phyloP scores from a whole-genome alignment of 306 rosid genomes.

The Oxytropis ochrocephala region DNA sequence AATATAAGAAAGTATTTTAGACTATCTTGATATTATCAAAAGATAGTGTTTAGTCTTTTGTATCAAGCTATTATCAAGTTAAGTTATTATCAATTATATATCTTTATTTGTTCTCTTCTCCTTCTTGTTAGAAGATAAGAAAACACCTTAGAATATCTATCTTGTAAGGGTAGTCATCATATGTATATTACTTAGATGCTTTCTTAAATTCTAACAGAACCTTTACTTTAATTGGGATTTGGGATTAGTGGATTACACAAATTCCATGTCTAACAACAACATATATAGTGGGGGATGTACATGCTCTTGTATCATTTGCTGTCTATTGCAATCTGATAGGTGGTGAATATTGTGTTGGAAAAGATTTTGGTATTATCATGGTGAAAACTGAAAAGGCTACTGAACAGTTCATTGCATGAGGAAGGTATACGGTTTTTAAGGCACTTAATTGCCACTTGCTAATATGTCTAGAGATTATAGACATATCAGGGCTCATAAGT shows the following conservation, averaged over 20 bases:
- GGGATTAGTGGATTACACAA: not conserved
- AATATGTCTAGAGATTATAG: conserved; percentile 7
- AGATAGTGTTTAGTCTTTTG: too few relatives aligned
- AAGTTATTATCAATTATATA: too few relatives aligned
- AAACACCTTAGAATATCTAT: too few relatives aligned
- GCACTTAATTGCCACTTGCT: not conserved
- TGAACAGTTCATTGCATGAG: not conserved
- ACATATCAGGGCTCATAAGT: conserved; percentile 5
- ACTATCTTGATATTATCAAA: too few relatives aligned
- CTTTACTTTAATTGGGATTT: not conserved
- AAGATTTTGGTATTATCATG: not conserved
- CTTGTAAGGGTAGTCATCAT: too few relatives aligned
- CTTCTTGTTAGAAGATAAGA: too few relatives aligned
- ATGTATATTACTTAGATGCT: too few relatives aligned
- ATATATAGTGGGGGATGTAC: not conserved
- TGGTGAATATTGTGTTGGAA: not conserved
- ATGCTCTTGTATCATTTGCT: not conserved
- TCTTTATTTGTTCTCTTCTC: too few relatives aligned
- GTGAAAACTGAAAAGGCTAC: conserved; percentile 17
- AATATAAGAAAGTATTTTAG: too few relatives aligned
- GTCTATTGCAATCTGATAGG: not conserved
- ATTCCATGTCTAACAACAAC: not conserved
- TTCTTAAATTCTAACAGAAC: too few relatives aligned
- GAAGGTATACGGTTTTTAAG: not conserved
- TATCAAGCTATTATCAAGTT: too few relatives aligned